Evolutionary conservation across 768 basidiomycete genomes (phyloP).

Genomic region (Cubamyces lactineus): DNA sequence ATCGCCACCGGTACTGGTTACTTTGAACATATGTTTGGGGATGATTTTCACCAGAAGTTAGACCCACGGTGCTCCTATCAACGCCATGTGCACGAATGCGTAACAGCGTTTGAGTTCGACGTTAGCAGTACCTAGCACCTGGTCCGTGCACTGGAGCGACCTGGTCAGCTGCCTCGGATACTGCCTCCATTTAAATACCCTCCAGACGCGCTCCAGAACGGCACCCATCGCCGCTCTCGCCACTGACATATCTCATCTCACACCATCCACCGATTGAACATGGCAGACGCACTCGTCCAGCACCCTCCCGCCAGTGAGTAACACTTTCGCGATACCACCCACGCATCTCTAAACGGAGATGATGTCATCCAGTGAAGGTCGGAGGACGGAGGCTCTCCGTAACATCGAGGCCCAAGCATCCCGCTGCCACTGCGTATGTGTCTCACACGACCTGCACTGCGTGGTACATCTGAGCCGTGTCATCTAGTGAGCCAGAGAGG

Average conservation of each 20-base stretch:
- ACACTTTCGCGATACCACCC: neutral
- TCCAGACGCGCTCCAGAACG: neutral
- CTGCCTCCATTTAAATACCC: slow-evolving; percentile 17
- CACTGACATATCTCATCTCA: neutral
- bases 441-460: neutral
- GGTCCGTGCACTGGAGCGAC: slow-evolving; percentile 25
- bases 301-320: slow-evolving; percentile 30
- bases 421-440: slow-evolving; percentile 15
- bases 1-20: no score
- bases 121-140: slow-evolving; percentile 9
- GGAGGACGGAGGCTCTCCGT: slow-evolving; percentile 29
- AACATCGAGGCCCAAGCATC: slow-evolving; percentile 21
- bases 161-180: slow-evolving; percentile 23
- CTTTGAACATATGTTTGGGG: no score
- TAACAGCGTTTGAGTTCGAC: slow-evolving; percentile 21
- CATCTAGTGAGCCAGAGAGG: slow-evolving; percentile 17
- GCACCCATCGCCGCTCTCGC: slow-evolving; percentile 4
- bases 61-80: no score
- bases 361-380: slow-evolving; percentile 25
- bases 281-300: slow-evolving; percentile 23
- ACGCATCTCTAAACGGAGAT: neutral
- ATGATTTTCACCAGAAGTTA: no score
- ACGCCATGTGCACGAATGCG: no score
- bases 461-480: neutral
- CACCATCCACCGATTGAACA: neutral